phyloP scores from a whole-genome alignment of 2,329 filamentous ascomycete species.

The Stachybotrys elegans region DNA sequence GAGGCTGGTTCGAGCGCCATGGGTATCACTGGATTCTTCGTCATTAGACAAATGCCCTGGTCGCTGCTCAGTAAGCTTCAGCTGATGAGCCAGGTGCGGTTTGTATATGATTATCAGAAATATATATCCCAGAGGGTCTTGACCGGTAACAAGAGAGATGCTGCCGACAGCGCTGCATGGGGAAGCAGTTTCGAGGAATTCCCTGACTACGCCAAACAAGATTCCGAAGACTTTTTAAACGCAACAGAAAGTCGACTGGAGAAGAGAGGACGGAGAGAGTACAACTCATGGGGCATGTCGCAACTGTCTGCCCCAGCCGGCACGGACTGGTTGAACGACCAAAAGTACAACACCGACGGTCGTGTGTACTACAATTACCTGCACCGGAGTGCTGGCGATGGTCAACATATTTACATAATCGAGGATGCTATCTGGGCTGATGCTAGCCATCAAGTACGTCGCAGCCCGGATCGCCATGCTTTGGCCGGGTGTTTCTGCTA shows the following conservation, averaged over 20 bases:
- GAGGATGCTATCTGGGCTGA: neutral
- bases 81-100: neutral
- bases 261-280: neutral
- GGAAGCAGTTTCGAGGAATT: no score
- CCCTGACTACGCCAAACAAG: no score
- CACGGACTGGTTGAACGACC: neutral
- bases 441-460: no score
- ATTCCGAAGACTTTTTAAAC: neutral
- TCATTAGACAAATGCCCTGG: neutral
- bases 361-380: neutral
- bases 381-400: neutral
- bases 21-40: neutral
- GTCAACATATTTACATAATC: neutral
- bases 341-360: neutral
- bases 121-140: neutral
- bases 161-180: no score
- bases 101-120: neutral
- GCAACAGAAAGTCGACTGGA: neutral
- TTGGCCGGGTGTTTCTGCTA: neutral
- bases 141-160: no score
- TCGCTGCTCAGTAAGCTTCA: neutral
- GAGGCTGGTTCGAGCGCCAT: neutral
- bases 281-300: neutral
- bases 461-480: neutral
- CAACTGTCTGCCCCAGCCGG: neutral